These are phyloP conservation scores for Smithsoniella earleae DNA, from an alignment of 163 green algal species.

Conservation along the genomic window DNA sequence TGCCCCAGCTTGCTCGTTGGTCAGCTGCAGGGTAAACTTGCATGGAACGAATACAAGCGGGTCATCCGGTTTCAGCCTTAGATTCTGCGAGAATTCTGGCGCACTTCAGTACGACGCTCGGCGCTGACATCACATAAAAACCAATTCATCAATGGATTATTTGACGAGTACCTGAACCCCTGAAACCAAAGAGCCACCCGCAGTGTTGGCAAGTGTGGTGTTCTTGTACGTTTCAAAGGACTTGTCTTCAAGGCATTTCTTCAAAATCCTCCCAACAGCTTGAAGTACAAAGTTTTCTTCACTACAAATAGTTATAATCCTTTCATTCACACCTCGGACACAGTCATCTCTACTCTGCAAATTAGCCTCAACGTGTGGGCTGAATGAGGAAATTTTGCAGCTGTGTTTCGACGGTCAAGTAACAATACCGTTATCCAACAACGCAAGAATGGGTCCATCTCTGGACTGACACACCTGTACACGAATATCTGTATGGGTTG, in stretches of 20 bases:
- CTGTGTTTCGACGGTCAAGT: too few relatives aligned
- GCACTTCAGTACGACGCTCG: too few relatives aligned
- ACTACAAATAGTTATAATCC: slow-evolving; percentile 29
- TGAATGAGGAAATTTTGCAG: too few relatives aligned
- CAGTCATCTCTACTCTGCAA: slow-evolving; percentile 23
- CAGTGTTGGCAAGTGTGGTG: neutral
- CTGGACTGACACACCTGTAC: slow-evolving; percentile 23
- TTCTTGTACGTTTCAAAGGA: slow-evolving; percentile 6
- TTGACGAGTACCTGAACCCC: neutral
- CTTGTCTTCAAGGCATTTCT: slow-evolving; percentile 29
- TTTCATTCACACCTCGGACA: slow-evolving; percentile 19
- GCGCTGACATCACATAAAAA: slow-evolving; percentile 12
- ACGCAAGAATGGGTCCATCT: too few relatives aligned
- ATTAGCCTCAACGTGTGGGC: neutral
- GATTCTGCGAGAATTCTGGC: slow-evolving; percentile 26
- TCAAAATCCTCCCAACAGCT: slow-evolving; percentile 25
- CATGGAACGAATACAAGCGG: slow-evolving; percentile 9
- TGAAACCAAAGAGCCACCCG: slow-evolving; percentile 10
- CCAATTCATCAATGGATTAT: neutral
- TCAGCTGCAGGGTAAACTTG: slow-evolving; percentile 22
- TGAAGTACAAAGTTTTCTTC: slow-evolving; percentile 23
- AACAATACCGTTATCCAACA: too few relatives aligned
- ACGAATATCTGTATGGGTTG: slow-evolving; percentile 24
- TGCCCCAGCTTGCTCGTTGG: slow-evolving; percentile 27
- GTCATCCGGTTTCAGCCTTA: slow-evolving; percentile 7